These are phyloP conservation scores for Monosporascus sp. DNA, from an alignment of 2,329 filamentous ascomycete genomes.

Conservation along the genomic window DNA sequence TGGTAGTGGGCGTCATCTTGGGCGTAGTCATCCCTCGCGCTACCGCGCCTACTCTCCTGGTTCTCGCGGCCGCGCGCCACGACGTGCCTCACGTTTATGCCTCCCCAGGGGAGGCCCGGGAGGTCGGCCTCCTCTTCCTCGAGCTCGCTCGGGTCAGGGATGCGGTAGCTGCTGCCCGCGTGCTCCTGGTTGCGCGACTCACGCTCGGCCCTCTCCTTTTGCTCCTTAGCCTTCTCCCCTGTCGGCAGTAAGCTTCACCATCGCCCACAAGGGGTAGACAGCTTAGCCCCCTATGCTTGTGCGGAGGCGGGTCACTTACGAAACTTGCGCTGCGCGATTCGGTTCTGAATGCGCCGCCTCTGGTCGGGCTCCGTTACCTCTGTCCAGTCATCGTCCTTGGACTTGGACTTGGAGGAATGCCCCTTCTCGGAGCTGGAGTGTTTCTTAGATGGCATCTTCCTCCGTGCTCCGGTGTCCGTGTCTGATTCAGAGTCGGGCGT, in stretches of 20 bases:
- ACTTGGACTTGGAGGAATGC: constrained; percentile 28
- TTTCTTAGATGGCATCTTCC: constrained; percentile 29
- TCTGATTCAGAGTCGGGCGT: not conserved
- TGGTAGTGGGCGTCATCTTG: constrained; percentile 16
- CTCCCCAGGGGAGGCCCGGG: constrained; percentile 68
- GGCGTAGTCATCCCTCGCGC: constrained; percentile 7
- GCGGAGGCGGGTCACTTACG: constrained; percentile 43
- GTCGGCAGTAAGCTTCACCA: not conserved
- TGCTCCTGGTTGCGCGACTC: constrained; percentile 58
- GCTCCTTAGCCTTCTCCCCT: constrained; percentile 67
- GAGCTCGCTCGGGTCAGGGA: constrained; percentile 54
- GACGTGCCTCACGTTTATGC: constrained; percentile 55
- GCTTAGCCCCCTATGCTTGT: constrained; percentile 2
- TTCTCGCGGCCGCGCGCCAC: constrained; percentile 45
- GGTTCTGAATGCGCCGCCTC: constrained; percentile 69
- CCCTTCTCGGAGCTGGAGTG: constrained; percentile 23
- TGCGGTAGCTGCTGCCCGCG: constrained; percentile 59
- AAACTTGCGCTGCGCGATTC: constrained; percentile 70
- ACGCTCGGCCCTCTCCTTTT: constrained; percentile 60
- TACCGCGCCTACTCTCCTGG: constrained; percentile 38
- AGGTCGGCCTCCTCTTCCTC: constrained; percentile 43
- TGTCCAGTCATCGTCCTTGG: constrained; percentile 59
- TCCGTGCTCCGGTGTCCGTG: constrained; percentile 8
- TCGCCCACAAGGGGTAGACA: not conserved
- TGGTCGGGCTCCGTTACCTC: constrained; percentile 65